Base-by-base conservation (phyloP, 202 grass and related monocot genomes). In the Saccharum hybrid region DNA sequence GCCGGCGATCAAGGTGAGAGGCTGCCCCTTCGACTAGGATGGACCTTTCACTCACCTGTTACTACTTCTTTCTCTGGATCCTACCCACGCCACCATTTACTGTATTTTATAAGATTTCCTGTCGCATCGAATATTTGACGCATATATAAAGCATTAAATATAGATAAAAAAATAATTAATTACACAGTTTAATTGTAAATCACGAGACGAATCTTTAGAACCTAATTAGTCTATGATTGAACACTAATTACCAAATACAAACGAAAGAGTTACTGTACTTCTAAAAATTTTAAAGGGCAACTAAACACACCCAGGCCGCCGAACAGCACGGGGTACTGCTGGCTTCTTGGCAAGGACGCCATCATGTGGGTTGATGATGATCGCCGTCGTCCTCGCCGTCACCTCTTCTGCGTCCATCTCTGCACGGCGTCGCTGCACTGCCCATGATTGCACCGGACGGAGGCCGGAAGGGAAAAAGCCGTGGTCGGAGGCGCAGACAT, bases 371-470 rank as follows among this genome's bases (percentile, higher is more conserved):
- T 28, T 45, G 64, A 45, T 68, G 62, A 75, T 71, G 65, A 72
- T 54, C 73, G 62, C 65, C 39, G 33, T 68, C 15, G 16, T 42
- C 40, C 49, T 38, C 63, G 49, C 54, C 71, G 69, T 81, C 67
- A 36, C 42, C 31, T 21, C 15, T 49, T 26, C 63, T 61, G 40
- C 57, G 39, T 33, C 18, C 8, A 23, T 72, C 71, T 54, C 71
- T 54, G 46, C 34, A 11, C 10, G 13, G 30, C 18, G 46, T 39
- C 37, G 67, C 77, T 38, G 10, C 49, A 54, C 8, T 26, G 70
- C 46, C 51, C 78, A 87, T 82, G 85, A 87, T 87, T 76, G 70
- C 78, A 21, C 46, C 61, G 61, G 77, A 41, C 49, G 78, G 77
- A 48, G 18, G 18, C 2, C 8, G 67, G 26, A 40, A 40, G 66